A percentile compares a stretch with the other conserved stretches of the same genome.
Evolutionary conservation across 768 basidiomycete species (phyloP).

Genomic region (Pholiota molesta): DNA sequence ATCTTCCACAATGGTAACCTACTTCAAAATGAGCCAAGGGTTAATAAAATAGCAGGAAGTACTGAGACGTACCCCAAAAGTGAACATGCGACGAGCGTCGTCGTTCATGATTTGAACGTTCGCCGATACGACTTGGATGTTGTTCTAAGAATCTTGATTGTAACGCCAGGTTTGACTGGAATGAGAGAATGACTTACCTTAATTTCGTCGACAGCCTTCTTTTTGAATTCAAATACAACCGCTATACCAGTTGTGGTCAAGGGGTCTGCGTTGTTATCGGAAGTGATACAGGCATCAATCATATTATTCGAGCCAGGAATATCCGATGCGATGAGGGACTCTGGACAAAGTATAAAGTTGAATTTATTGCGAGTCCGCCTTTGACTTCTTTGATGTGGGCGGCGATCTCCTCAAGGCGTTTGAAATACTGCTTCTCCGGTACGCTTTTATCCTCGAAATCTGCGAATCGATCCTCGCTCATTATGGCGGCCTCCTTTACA

Average conservation of each 20-base stretch:
- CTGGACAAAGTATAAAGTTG: background rate
- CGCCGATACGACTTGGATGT: background rate
- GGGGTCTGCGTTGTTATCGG: background rate
- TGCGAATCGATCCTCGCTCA: no score
- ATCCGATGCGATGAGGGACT: background rate
- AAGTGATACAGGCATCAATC: background rate
- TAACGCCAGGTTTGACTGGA: no score
- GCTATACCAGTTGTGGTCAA: background rate
- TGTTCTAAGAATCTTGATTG: background rate
- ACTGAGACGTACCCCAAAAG: constrained; percentile 3
- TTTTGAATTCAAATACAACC: background rate
- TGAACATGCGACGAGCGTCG: constrained; percentile 6
- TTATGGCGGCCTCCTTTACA: no score
- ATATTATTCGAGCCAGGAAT: background rate
- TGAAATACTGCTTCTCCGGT: background rate
- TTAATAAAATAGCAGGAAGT: no score
- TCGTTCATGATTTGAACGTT: constrained; percentile 12
- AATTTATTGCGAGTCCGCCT: background rate
- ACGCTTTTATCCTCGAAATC: no score
- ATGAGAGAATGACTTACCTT: no score
- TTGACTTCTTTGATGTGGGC: background rate
- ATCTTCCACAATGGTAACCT: background rate
- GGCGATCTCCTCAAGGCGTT: background rate
- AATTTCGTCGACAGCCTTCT: background rate
- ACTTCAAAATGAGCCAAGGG: background rate